Base-by-base conservation (phyloP, 2,329 filamentous ascomycete genomes). In the Aspergillus sp. region DNA sequence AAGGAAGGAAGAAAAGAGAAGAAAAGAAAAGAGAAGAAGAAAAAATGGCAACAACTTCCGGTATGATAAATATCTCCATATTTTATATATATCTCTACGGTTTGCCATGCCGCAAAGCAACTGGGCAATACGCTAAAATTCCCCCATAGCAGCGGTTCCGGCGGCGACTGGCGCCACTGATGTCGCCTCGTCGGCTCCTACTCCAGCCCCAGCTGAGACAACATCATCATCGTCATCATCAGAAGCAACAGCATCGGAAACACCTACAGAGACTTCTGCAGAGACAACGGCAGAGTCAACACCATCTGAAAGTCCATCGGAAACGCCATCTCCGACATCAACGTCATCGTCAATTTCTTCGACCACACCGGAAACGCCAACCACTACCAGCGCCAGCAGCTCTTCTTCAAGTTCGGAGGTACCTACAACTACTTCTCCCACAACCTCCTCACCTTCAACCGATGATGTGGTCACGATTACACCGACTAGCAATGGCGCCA, bases 201-300 rank as follows among this genome's bases (percentile, higher is more conserved):
- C 46, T 10, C 47, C 12, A 43, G 45, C 30, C 40, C 37, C 37
- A 37, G 43, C 43, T 41, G 48, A 32, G 40, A 33, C 27, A 51
- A 40, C 65, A 39, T 43, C 48, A 38, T 51, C 59, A 27, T 45
- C 51, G 27, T 34, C 45, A n/a, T 40, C 45, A 19, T 19, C 19
- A 4, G 19, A 19, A 19, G 28, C 13, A 27, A 29, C 33, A 13
- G 6, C 40, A n/a, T 13, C 32, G 5, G 40, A 37, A 36, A 37
- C 39, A 19, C 31, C 39, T 36, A 35, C 31, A 36, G 42, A 34
- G 30, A 10, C 48, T 50, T 29, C 39, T 30, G 11, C 49, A 43
- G 39, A 41, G 11, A 36, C 39, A 8, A 12, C 42, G 19, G 42
- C 48, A 13, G 37, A 46, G 7, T 4, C 33, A 35, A 7, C 33